Evolutionary conservation across 805 yeast species (phyloP).

Genomic region (Naumovozyma dairenensis): DNA sequence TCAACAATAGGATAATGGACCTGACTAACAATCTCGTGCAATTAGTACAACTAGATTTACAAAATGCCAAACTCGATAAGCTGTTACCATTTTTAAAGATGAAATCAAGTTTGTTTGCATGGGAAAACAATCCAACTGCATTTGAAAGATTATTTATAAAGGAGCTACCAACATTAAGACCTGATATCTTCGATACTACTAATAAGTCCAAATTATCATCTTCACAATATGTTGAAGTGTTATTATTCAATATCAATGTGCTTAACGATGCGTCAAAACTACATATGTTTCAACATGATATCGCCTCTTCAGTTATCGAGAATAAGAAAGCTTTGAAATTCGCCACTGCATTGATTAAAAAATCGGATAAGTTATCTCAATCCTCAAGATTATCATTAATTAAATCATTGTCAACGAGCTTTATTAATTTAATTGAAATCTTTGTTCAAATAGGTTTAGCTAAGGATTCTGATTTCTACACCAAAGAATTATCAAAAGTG

Average conservation of each 20-base stretch:
- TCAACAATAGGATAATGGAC: background rate
- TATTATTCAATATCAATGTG: conserved; percentile 22
- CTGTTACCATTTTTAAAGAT: conserved; percentile 6
- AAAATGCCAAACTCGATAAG: conserved; percentile 8
- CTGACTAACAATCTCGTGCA: background rate
- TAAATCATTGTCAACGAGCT: conserved; percentile 29
- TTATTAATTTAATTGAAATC: conserved; percentile 32
- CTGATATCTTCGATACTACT: conserved; percentile 19
- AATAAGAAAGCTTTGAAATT: conserved; percentile 43
- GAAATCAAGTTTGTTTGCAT: conserved; percentile 3
- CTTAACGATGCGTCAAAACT: conserved; percentile 15
- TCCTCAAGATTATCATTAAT: conserved; percentile 33
- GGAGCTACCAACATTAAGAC: conserved; percentile 9
- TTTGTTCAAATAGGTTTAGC: conserved; percentile 44
- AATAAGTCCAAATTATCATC: conserved; percentile 15
- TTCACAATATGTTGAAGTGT: conserved; percentile 16
- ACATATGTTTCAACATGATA: conserved; percentile 10
- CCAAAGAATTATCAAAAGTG: conserved; percentile 39
- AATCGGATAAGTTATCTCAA: conserved; percentile 20
- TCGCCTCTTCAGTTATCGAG: conserved; percentile 27
- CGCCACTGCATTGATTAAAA: conserved; percentile 43
- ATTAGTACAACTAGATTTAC: conserved; percentile 2
- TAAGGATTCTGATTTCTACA: conserved; percentile 48
- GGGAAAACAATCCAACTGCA: conserved; percentile 8
- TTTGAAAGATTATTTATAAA: conserved; percentile 15